Base-by-base conservation (phyloP, 352 stramenopile species). In the Phytophthora crassamura region DNA sequence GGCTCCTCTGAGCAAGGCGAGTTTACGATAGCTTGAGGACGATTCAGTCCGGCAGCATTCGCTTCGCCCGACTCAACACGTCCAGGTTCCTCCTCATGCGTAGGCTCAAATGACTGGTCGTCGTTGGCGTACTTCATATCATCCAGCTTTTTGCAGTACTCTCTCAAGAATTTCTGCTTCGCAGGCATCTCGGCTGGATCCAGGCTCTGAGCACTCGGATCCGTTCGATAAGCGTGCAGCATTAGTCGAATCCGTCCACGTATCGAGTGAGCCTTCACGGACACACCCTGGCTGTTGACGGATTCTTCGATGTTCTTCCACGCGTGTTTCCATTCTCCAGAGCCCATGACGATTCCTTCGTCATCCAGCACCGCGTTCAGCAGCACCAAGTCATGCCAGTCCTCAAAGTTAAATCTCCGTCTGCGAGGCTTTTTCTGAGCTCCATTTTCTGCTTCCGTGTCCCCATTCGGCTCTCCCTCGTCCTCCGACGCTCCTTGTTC, bases 381-480 rank as follows among this genome's bases (percentile, higher is more conserved):
- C 3, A 74, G 43, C 18, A 71, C 3, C 8, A 67, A 32, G 30
- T 71, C 67, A 39, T 74, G 67, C 2, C 12, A 16, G 8, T 71
- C 55, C 12, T 49, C 20, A 74, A 74, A 28, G 15, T 34, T 16
- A 71, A 74, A 0, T 49, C 48, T 18, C 33, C 54, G 18, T 67
- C 43, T 10, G 32, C 15, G 22, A 4, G 7, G 7, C 12, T 42
- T n/a, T 40, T 34, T 3, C 22, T 4, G 22, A 25, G 22, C 22
- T 25, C 22, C 22, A 3, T 25, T 25, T 25, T 3, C 42, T 12
- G 10, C 5, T 1, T 20, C 41, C 3, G 18, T 22, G 8, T 65
- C 11, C 7, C 46, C 16, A 7, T 15, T 41, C 43, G 47, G 32
- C 47, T 30, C 32, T 16, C 59, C 49, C 45, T 18, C 32, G 28